phyloP scores from a whole-genome alignment of 768 basidiomycete genomes.

The Phylloporus arenicola region DNA sequence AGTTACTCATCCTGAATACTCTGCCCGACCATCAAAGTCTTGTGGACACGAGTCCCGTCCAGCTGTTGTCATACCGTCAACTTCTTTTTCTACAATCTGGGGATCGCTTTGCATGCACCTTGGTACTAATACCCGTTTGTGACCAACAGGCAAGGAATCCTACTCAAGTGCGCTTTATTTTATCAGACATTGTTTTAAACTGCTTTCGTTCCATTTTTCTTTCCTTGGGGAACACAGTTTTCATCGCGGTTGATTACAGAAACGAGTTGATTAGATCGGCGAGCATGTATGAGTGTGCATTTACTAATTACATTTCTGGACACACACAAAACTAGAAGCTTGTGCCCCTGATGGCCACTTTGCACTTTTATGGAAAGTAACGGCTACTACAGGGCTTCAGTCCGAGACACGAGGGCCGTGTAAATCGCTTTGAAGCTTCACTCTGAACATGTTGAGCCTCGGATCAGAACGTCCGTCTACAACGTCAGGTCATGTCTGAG shows the following conservation, averaged over 20 bases:
- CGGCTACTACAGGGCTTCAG: too few species aligned
- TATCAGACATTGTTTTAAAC: too few species aligned
- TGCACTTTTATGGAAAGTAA: too few species aligned
- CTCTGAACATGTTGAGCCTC: too few species aligned
- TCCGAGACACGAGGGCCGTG: too few species aligned
- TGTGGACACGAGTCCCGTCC: too few species aligned
- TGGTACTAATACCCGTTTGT: background rate
- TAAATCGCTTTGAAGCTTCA: too few species aligned
- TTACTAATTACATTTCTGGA: background rate
- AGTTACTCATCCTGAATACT: conserved; percentile 19
- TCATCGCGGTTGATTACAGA: background rate
- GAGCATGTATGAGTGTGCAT: background rate
- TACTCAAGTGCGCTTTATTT: background rate
- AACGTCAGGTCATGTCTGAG: too few species aligned
- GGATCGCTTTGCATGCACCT: background rate
- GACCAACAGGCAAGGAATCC: too few species aligned
- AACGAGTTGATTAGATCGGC: background rate
- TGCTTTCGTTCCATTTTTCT: background rate
- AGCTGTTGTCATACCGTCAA: background rate
- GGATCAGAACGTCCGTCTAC: too few species aligned
- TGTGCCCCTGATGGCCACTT: too few species aligned
- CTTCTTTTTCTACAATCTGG: background rate
- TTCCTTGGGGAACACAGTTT: background rate
- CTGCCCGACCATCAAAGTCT: background rate
- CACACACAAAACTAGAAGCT: background rate